These are phyloP conservation scores for Hemerocallis citrina DNA, from an alignment of 106 monocot genomes.

Conservation along the genomic window DNA sequence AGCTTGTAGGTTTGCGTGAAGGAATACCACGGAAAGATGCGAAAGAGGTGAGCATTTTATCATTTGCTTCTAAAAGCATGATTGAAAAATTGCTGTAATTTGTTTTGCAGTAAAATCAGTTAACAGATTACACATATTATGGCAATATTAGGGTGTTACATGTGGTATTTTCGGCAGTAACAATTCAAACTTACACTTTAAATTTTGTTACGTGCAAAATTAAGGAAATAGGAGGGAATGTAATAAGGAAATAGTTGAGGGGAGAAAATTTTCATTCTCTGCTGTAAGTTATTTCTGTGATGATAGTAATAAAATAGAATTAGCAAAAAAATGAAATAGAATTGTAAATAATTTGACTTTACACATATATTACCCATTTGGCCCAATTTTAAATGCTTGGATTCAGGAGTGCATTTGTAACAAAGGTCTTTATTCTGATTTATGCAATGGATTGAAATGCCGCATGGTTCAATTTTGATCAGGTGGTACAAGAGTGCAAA, in stretches of 20 bases:
- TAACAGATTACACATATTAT: too few relatives aligned
- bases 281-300: background rate
- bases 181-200: too few relatives aligned
- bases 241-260: background rate
- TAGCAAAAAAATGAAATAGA: too few relatives aligned
- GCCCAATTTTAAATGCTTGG: too few relatives aligned
- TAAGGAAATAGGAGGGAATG: too few relatives aligned
- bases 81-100: background rate
- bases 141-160: background rate
- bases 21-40: constrained; percentile 97
- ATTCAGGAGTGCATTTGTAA: too few relatives aligned
- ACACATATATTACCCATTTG: background rate
- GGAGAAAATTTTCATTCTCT: background rate
- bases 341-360: too few relatives aligned
- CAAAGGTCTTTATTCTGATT: too few relatives aligned
- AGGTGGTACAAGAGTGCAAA: constrained; percentile 96
- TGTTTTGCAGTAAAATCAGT: too few relatives aligned
- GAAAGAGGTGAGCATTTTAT: constrained; percentile 64
- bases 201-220: background rate
- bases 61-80: background rate
- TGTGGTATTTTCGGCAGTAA: background rate
- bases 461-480: constrained; percentile 8
- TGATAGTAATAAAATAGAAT: background rate
- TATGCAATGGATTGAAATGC: background rate
- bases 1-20: constrained; percentile 79